A percentile compares a stretch with the other conserved stretches of the same genome.
Conservation (phyloP, 495 filamentous ascomycete genomes). For the Penicillium steckii region DNA sequence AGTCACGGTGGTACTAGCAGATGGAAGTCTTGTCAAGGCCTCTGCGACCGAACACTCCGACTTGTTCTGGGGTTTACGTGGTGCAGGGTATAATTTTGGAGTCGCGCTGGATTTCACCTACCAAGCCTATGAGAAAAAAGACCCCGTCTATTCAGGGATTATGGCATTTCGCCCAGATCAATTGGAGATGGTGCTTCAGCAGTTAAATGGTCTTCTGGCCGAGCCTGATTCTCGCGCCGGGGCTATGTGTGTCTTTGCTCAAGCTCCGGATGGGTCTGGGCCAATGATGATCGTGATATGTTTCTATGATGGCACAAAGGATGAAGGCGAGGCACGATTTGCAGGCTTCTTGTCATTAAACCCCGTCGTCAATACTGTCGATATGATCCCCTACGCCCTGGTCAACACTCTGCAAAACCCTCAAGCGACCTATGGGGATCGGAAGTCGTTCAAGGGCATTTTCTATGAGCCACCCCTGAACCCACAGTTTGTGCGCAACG, state of each 20-base stretch:
- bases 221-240: slow-evolving; percentile 32
- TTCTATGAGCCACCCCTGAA: slow-evolving; percentile 45
- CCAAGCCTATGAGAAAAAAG: slow-evolving; percentile 40
- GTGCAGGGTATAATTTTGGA: slow-evolving; percentile 48
- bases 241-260: slow-evolving; percentile 39
- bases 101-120: slow-evolving; percentile 48
- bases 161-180: slow-evolving; percentile 41
- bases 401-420: slow-evolving; percentile 44
- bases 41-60: slow-evolving; percentile 38
- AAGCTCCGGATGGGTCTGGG: slow-evolving; percentile 29
- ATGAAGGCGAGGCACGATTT: slow-evolving; percentile 41
- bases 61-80: slow-evolving; percentile 50
- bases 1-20: slow-evolving; percentile 49
- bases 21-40: slow-evolving; percentile 42
- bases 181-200: slow-evolving; percentile 37
- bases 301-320: slow-evolving; percentile 52
- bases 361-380: slow-evolving; percentile 37
- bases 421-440: slow-evolving; percentile 39
- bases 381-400: slow-evolving; percentile 40
- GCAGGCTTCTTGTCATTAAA: slow-evolving; percentile 31
- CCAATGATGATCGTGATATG: slow-evolving; percentile 41
- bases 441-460: slow-evolving; percentile 49
- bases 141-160: slow-evolving; percentile 47
- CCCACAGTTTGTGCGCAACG: slow-evolving; percentile 28
- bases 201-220: slow-evolving; percentile 39